Evolutionary conservation across 2,329 filamentous ascomycete genomes (phyloP).

Genomic region (Ascochyta rabiei): DNA sequence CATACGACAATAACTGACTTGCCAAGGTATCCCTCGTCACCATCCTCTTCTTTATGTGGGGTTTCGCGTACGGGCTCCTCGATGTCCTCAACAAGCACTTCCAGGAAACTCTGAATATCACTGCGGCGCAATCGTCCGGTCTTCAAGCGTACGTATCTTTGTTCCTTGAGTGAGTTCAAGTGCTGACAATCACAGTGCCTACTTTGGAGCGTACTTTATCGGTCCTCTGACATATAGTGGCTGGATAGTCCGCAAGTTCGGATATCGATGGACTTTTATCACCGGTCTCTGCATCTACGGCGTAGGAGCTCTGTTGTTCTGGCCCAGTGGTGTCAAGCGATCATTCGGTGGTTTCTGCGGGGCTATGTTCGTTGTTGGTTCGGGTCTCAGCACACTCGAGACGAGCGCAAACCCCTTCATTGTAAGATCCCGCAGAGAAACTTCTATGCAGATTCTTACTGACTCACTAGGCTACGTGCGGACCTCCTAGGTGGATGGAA

Average conservation of each 20-base stretch:
- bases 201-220: slow-evolving; percentile 73
- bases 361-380: slow-evolving; percentile 66
- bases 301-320: slow-evolving; percentile 64
- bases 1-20: not conserved
- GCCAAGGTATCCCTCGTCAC: slow-evolving; percentile 63
- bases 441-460: not conserved
- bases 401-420: slow-evolving; percentile 60
- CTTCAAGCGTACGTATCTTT: slow-evolving; percentile 67
- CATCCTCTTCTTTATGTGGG: slow-evolving; percentile 85
- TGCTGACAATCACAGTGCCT: slow-evolving; percentile 50
- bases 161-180: slow-evolving; percentile 5
- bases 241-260: slow-evolving; percentile 61
- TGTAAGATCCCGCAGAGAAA: not conserved
- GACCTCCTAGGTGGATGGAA: slow-evolving; percentile 64
- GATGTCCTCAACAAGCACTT: slow-evolving; percentile 78
- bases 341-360: slow-evolving; percentile 64
- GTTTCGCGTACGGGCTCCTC: slow-evolving; percentile 83
- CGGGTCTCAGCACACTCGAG: slow-evolving; percentile 64
- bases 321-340: slow-evolving; percentile 66
- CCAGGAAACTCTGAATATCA: slow-evolving; percentile 65
- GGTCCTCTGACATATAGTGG: slow-evolving; percentile 70
- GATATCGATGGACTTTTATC: slow-evolving; percentile 66
- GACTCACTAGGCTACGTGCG: slow-evolving; percentile 56
- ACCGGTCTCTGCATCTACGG: slow-evolving; percentile 65
- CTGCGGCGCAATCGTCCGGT: slow-evolving; percentile 65